Conservation (phyloP, 352 stramenopile species). For the Phytopythium boreale region DNA sequence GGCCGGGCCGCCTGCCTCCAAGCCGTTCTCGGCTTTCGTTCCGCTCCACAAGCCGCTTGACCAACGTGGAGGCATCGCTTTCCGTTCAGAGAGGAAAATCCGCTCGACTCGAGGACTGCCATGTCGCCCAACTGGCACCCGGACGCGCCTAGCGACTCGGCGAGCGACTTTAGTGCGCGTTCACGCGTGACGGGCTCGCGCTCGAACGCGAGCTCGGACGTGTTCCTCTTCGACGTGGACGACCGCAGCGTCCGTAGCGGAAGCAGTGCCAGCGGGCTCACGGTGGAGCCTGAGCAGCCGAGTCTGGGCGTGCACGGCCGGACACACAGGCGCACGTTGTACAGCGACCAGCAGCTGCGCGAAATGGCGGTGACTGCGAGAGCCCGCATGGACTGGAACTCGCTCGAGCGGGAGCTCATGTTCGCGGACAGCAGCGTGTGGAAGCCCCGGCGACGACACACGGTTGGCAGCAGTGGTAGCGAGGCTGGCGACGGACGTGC, state of each 20-base stretch:
- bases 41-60: too few species aligned
- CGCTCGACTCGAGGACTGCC: neutral
- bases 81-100: neutral
- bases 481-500: slow-evolving; percentile 15
- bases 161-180: neutral
- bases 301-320: neutral
- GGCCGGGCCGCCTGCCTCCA: too few species aligned
- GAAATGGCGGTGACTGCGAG: slow-evolving; percentile 26
- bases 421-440: slow-evolving; percentile 24
- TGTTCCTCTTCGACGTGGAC: slow-evolving; percentile 1
- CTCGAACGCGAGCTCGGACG: slow-evolving; percentile 4
- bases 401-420: slow-evolving; percentile 32
- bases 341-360: slow-evolving; percentile 36
- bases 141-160: neutral
- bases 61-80: too few species aligned
- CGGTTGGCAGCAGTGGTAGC: too few species aligned
- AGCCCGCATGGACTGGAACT: slow-evolving; percentile 27
- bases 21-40: too few species aligned
- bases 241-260: neutral
- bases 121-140: slow-evolving; percentile 1
- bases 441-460: slow-evolving; percentile 24
- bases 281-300: neutral
- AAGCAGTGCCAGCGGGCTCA: neutral
- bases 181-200: neutral
- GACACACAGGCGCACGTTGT: neutral